These are phyloP conservation scores for Vitis rupestris DNA, from an alignment of 164 flowering plant genomes.

Conservation along the genomic window DNA sequence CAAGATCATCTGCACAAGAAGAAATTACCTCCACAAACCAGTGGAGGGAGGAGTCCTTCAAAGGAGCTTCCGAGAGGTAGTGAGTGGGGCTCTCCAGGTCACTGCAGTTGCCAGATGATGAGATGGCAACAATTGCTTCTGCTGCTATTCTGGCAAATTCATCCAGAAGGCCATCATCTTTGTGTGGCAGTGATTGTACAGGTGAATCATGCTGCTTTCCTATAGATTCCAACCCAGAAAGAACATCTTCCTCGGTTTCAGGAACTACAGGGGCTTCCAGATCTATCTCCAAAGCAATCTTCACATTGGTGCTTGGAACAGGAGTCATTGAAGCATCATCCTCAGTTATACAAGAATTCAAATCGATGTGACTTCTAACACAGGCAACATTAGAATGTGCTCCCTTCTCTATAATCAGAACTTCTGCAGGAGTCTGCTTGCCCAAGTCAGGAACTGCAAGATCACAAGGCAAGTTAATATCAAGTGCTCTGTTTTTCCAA, in stretches of 20 bases:
- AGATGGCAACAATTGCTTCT: constrained; percentile 53
- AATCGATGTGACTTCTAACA: constrained; percentile 45
- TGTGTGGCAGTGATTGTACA: constrained; percentile 1
- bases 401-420: constrained; percentile 22
- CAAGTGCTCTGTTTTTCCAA: constrained; percentile 29
- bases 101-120: constrained; percentile 22
- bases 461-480: constrained; percentile 56
- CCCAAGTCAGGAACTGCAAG: constrained; percentile 24
- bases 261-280: constrained; percentile 51
- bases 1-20: constrained; percentile 30
- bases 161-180: constrained; percentile 17
- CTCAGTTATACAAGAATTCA: constrained; percentile 58
- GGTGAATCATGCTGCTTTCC: constrained; percentile 12
- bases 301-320: constrained; percentile 23
- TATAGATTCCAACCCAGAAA: constrained; percentile 18
- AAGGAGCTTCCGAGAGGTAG: constrained; percentile 15
- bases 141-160: constrained; percentile 40
- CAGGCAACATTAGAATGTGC: constrained; percentile 15
- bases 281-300: constrained; percentile 45
- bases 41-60: constrained; percentile 25
- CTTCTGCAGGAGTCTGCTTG: constrained; percentile 19
- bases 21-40: constrained; percentile 51
- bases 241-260: constrained; percentile 32
- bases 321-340: constrained; percentile 42
- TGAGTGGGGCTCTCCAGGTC: constrained; percentile 8